phyloP scores from a whole-genome alignment of 768 basidiomycete genomes.

The Phaeotremella skinneri region DNA sequence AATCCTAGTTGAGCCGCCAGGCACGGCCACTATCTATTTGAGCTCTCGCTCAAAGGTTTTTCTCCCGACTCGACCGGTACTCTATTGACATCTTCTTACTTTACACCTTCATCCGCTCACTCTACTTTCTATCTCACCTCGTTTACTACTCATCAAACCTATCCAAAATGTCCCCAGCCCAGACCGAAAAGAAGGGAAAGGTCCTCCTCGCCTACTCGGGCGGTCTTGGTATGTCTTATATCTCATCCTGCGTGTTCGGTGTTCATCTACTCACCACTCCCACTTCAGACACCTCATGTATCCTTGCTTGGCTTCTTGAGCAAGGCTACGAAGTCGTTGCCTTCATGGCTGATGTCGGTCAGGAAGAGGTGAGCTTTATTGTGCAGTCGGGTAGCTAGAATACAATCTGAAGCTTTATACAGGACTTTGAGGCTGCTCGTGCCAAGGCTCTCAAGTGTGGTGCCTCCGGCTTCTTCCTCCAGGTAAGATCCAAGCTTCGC shows the following conservation, averaged over 20 bases:
- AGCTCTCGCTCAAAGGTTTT: neutral
- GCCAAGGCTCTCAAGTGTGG: constrained; percentile 85
- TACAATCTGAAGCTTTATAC: constrained; percentile 4
- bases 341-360: constrained; percentile 62
- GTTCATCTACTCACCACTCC: neutral
- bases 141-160: neutral
- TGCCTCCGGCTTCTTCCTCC: constrained; percentile 92
- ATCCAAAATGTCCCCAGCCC: neutral
- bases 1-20: neutral
- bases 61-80: neutral
- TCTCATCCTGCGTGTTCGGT: neutral
- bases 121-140: neutral
- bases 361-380: constrained; percentile 45
- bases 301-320: constrained; percentile 98
- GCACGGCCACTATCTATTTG: neutral
- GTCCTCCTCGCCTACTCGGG: constrained; percentile 98
- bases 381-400: neutral
- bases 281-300: constrained; percentile 87
- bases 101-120: neutral
- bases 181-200: constrained; percentile 61
- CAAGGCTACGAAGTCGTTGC: constrained; percentile 95
- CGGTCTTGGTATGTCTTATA: constrained; percentile 74
- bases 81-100: neutral
- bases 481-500: constrained; percentile 56
- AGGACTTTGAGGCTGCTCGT: constrained; percentile 92